These are phyloP conservation scores for Colletotrichum destructivum DNA, from an alignment of 2,329 filamentous ascomycete genomes.

Conservation along the genomic window DNA sequence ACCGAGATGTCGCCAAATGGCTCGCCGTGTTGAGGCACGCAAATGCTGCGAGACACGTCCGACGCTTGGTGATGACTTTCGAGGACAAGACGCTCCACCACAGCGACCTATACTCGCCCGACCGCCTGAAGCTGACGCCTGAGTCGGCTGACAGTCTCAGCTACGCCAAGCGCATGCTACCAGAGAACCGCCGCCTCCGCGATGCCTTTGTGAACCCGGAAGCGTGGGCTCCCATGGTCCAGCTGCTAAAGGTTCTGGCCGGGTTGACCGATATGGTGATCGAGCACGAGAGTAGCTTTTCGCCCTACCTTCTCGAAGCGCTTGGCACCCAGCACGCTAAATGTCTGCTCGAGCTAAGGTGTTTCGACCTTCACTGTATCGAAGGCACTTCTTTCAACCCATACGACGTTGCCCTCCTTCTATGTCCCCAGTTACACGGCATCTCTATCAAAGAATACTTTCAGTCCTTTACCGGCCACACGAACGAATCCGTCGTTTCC, in stretches of 20 bases:
- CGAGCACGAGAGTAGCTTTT: slow-evolving; percentile 17
- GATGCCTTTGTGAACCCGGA: slow-evolving; percentile 12
- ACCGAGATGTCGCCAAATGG: slow-evolving; percentile 13
- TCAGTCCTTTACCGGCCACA: slow-evolving; percentile 10
- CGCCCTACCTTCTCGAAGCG: slow-evolving; percentile 8
- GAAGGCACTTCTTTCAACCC: neutral
- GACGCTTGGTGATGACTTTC: slow-evolving; percentile 11
- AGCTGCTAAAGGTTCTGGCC: neutral
- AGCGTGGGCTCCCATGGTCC: slow-evolving; percentile 13
- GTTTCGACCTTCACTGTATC: neutral
- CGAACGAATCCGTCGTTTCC: slow-evolving; percentile 1
- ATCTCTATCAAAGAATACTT: slow-evolving; percentile 24
- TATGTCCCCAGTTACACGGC: slow-evolving; percentile 9
- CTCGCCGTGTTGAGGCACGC: neutral
- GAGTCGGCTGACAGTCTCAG: neutral
- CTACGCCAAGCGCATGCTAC: slow-evolving; percentile 4
- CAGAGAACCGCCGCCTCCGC: slow-evolving; percentile 14
- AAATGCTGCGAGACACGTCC: slow-evolving; percentile 12
- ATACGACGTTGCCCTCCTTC: slow-evolving; percentile 5
- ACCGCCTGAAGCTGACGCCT: neutral
- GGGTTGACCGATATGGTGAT: slow-evolving; percentile 6
- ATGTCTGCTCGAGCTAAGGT: slow-evolving; percentile 16
- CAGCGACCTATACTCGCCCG: slow-evolving; percentile 18
- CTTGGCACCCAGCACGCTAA: neutral
- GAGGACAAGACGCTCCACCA: slow-evolving; percentile 10